Base-by-base conservation (phyloP, 116 monocot genomes). In the Phalaenopsis hybrid region DNA sequence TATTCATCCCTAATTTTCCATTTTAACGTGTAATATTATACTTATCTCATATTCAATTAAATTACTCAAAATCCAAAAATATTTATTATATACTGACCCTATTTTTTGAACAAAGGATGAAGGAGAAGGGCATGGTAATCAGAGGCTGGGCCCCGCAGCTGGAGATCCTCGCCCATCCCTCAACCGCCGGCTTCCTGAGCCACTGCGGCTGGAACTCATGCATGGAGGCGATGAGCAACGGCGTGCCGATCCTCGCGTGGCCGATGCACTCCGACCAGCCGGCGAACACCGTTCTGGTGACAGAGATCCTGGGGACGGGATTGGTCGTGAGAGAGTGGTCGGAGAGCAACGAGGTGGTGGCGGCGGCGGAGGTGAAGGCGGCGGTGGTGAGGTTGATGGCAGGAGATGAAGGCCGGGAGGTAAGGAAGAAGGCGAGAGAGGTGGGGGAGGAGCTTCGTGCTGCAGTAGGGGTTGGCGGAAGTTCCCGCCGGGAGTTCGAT, bases 191-290 rank as follows among this genome's bases (percentile, higher is more conserved):
- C 8, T 86, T 88, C 81, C 31, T 88, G 45, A 83, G 69, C 61
- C 88, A 88, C 57, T 86, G 86, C 70, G 88, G 88, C 10, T 88
- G 88, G 88, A 88, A 88, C 83, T 88, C 86, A 41, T 57, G 83
- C 49, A 61, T 85, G 57, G 88, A 88, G 81, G 78, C 77, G 45
- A 41, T 83, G 20, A 50, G 44, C 48, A 74, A 44, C 0, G 86
- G 88, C 2, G 81, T 79, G 69, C 86, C 88, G 55, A 83, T 88
- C 25, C 49, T 88, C 80, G 74, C 80, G 50, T 88, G 88, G 88
- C 88, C 88, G 57, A 85, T 88, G 82, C 82, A 85, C 75, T 85
- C 88, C 6, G 88, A 88, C 58, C 88, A 88, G 80, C 50, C 49
- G 50, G 31, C 80, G 5, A 88, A 88, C 76, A 82, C 81, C 23